Evolutionary conservation across 345 rosid genomes (phyloP).

Genomic region (Excoecaria cochinchinensis): DNA sequence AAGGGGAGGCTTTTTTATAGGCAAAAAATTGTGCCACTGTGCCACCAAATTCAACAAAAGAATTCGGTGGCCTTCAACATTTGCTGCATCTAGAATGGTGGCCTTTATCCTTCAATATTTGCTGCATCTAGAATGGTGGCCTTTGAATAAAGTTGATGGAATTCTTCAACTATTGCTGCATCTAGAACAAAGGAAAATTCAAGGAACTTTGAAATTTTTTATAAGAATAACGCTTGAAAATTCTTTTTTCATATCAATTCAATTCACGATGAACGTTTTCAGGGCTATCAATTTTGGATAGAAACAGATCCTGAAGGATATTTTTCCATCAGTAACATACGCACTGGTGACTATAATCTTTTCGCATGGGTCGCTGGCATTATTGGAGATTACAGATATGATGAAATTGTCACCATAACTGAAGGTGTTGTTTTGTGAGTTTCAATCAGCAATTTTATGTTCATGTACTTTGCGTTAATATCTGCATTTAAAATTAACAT

Average conservation of each 20-base stretch:
- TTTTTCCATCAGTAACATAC: conserved; percentile 47
- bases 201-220: too few species aligned
- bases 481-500: background rate
- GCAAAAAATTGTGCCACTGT: too few species aligned
- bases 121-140: too few species aligned
- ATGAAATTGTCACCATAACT: conserved; percentile 39
- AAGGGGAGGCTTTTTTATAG: too few species aligned
- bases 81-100: too few species aligned
- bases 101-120: too few species aligned
- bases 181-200: too few species aligned
- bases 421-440: conserved; percentile 41
- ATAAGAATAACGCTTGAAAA: too few species aligned
- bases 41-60: too few species aligned
- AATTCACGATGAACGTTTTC: background rate
- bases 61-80: too few species aligned
- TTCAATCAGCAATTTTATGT: background rate
- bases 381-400: conserved; percentile 67
- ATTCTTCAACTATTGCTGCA: too few species aligned
- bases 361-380: conserved; percentile 83
- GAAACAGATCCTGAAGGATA: conserved; percentile 56
- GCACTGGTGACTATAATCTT: conserved; percentile 58
- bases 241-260: background rate
- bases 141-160: too few species aligned
- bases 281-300: conserved; percentile 89
- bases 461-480: background rate